These are phyloP conservation scores for Ceratocystis eucalypticola DNA, from an alignment of 2,329 filamentous ascomycete species.

Conservation along the genomic window DNA sequence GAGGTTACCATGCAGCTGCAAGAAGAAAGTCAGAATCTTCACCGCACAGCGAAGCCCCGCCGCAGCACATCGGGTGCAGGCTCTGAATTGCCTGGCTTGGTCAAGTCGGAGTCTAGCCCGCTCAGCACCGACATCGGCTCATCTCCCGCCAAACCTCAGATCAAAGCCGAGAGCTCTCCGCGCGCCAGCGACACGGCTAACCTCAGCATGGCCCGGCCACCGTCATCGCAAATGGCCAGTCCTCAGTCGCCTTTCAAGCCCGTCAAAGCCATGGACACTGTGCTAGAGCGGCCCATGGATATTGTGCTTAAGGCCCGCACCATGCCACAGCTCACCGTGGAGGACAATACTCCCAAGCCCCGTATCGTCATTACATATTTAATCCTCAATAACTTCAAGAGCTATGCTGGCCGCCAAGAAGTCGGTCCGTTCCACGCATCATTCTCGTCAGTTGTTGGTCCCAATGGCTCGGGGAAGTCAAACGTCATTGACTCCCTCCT, in stretches of 20 bases:
- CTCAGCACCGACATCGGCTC: slow-evolving; percentile 4
- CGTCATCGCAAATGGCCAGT: slow-evolving; percentile 29
- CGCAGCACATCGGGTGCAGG: background rate
- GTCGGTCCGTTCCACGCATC: slow-evolving; percentile 95
- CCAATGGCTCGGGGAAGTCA: slow-evolving; percentile 95
- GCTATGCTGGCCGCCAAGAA: slow-evolving; percentile 87
- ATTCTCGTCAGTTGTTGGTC: slow-evolving; percentile 94
- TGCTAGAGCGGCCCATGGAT: slow-evolving; percentile 82
- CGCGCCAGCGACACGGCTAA: slow-evolving; percentile 35
- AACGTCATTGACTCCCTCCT: slow-evolving; percentile 97
- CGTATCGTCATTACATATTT: slow-evolving; percentile 89
- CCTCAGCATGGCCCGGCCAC: slow-evolving; percentile 40
- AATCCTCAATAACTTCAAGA: slow-evolving; percentile 94
- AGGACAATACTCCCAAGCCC: slow-evolving; percentile 63
- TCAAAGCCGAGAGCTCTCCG: slow-evolving; percentile 14
- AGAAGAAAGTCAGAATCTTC: slow-evolving; percentile 10
- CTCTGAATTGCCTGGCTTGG: too few relatives aligned
- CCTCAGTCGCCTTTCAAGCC: slow-evolving; percentile 47
- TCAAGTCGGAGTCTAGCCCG: slow-evolving; percentile 13
- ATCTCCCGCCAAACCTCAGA: slow-evolving; percentile 9
- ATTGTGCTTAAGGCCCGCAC: slow-evolving; percentile 80
- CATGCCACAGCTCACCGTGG: slow-evolving; percentile 51
- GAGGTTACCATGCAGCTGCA: slow-evolving; percentile 17
- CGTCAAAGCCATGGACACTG: slow-evolving; percentile 60
- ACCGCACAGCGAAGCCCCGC: background rate